phyloP scores from a whole-genome alignment of 1,284 basidiomycete genomes.

The Hymenochaete sp. region DNA sequence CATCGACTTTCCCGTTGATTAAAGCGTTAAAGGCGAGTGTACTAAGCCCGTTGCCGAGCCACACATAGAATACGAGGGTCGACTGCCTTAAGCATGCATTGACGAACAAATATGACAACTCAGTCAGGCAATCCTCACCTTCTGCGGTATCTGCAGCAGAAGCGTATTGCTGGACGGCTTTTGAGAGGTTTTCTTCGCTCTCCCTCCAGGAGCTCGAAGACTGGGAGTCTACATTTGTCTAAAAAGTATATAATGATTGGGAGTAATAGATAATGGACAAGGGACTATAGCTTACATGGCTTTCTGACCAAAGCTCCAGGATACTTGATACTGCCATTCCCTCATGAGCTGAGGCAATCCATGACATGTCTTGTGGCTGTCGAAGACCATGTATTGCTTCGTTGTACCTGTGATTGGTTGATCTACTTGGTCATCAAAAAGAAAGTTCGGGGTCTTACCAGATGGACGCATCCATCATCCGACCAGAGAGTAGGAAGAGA shows the following conservation, averaged over 20 bases:
- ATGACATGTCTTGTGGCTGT: constrained; percentile 64
- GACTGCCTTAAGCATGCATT: constrained; percentile 61
- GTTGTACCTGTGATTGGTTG: constrained; percentile 54
- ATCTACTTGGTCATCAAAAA: constrained; percentile 13
- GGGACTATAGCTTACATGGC: constrained; percentile 58
- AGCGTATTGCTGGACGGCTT: constrained; percentile 56
- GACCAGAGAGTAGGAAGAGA: constrained; percentile 76
- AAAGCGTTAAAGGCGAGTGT: constrained; percentile 69
- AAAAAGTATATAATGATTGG: constrained; percentile 23
- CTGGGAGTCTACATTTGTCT: constrained; percentile 32
- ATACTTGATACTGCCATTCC: constrained; percentile 70
- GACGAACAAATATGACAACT: constrained; percentile 59
- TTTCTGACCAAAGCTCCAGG: constrained; percentile 76
- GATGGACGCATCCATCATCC: constrained; percentile 68
- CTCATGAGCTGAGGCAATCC: constrained; percentile 84
- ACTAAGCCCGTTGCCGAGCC: constrained; percentile 84
- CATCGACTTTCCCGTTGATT: constrained; percentile 36
- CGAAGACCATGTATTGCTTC: constrained; percentile 74
- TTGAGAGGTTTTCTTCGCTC: constrained; percentile 56
- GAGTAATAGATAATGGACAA: constrained; percentile 7
- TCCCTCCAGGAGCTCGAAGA: constrained; percentile 62
- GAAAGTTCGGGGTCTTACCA: constrained; percentile 43
- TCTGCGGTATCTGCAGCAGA: constrained; percentile 45
- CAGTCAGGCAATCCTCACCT: constrained; percentile 44
- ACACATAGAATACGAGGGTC: constrained; percentile 63